These are phyloP conservation scores for Pseudogymnoascus sp. DNA, from an alignment of 2,329 filamentous ascomycete genomes.

Conservation along the genomic window DNA sequence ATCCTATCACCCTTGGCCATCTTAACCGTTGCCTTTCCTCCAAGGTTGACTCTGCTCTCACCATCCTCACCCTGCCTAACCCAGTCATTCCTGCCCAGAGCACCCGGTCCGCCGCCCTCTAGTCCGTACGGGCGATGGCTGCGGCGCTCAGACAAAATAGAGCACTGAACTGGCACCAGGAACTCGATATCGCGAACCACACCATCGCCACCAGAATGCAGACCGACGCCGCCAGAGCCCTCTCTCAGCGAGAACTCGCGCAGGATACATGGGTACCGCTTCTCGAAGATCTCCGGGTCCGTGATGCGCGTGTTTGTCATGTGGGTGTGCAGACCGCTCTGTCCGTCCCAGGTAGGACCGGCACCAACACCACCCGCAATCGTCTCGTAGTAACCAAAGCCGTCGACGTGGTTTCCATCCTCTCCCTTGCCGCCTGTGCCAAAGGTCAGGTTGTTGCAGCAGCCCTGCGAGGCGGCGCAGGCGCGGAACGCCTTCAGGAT, in stretches of 20 bases:
- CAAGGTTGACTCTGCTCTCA: slow-evolving; percentile 16
- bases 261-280: slow-evolving; percentile 63
- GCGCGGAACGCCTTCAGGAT: slow-evolving; percentile 70
- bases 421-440: slow-evolving; percentile 61
- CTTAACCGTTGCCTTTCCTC: slow-evolving; percentile 17
- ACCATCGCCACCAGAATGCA: slow-evolving; percentile 62
- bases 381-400: slow-evolving; percentile 79
- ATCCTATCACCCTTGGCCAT: slow-evolving; percentile 19
- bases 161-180: slow-evolving; percentile 62
- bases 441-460: slow-evolving; percentile 75
- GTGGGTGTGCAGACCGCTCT: slow-evolving; percentile 68
- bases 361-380: slow-evolving; percentile 70
- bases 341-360: slow-evolving; percentile 62
- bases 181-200: slow-evolving; percentile 73
- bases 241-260: slow-evolving; percentile 56
- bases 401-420: slow-evolving; percentile 49
- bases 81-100: slow-evolving; percentile 77
- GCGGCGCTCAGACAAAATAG: slow-evolving; percentile 65
- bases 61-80: slow-evolving; percentile 43
- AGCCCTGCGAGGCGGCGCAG: slow-evolving; percentile 68
- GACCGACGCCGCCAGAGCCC: slow-evolving; percentile 54
- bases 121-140: slow-evolving; percentile 73
- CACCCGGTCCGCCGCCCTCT: slow-evolving; percentile 67
- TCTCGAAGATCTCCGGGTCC: slow-evolving; percentile 69
- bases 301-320: slow-evolving; percentile 86